These are phyloP conservation scores for Pestalotiopsis sp. DNA, from an alignment of 2,329 filamentous ascomycete species.

Conservation along the genomic window DNA sequence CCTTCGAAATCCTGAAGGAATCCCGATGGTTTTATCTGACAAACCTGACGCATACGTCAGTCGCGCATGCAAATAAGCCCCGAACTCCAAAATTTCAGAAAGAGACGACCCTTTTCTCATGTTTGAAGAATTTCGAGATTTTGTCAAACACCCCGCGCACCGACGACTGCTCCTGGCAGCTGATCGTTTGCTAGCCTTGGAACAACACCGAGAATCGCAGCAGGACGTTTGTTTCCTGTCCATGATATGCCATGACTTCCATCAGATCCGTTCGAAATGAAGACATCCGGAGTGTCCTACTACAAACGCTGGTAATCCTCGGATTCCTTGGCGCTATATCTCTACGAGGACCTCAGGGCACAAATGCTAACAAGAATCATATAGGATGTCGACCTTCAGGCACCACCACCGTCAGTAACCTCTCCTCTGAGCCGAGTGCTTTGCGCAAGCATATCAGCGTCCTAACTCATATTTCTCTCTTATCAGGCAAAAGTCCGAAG, in stretches of 20 bases:
- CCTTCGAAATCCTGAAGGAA: neutral
- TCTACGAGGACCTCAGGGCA: neutral
- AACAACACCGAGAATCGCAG: neutral
- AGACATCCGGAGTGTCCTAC: neutral
- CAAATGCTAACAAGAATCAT: neutral
- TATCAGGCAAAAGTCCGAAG: neutral
- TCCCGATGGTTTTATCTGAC: neutral
- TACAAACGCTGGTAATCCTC: neutral
- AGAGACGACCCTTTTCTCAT: neutral
- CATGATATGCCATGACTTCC: neutral
- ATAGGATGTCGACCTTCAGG: neutral
- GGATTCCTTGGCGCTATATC: neutral
- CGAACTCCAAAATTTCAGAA: neutral
- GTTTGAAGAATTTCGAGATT: neutral
- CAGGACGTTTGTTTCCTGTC: neutral
- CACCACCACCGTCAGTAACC: neutral
- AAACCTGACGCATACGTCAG: neutral
- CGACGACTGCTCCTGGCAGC: neutral
- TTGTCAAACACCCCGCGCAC: neutral
- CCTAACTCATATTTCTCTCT: neutral
- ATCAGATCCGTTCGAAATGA: neutral
- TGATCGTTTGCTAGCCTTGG: neutral
- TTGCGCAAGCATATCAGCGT: neutral
- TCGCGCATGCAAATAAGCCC: too few relatives aligned
- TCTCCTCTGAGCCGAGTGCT: neutral